Conservation (phyloP, 1,139 yeast species). For the Geotrichum carabidarum region DNA sequence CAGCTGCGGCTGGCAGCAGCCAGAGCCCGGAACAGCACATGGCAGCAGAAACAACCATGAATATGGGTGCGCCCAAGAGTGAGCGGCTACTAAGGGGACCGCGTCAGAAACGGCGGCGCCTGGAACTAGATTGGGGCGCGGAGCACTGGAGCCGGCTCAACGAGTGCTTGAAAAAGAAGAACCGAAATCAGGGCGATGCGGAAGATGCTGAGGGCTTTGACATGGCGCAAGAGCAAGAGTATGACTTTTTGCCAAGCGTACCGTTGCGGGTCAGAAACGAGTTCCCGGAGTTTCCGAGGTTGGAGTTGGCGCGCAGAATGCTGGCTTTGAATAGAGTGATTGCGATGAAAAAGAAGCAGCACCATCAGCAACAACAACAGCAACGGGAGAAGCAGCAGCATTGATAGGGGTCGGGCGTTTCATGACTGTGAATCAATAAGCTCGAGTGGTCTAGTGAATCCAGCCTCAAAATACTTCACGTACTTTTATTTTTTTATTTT, state of each 20-base stretch:
- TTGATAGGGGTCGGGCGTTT: not conserved
- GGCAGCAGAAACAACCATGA: not conserved
- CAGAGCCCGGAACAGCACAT: too few relatives aligned
- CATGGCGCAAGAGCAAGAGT: not conserved
- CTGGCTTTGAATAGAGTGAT: slow-evolving; percentile 6
- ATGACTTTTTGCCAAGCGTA: slow-evolving; percentile 1
- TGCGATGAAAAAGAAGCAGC: not conserved
- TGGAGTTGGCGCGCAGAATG: slow-evolving; percentile 14
- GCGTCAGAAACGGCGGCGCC: slow-evolving; percentile 2
- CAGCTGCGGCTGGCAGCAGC: too few relatives aligned
- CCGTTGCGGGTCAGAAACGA: slow-evolving; percentile 7
- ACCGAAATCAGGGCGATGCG: not conserved
- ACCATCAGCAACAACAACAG: not conserved
- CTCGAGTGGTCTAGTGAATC: not conserved
- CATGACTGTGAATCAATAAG: not conserved
- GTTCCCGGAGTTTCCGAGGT: slow-evolving; percentile 13
- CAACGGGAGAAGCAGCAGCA: not conserved
- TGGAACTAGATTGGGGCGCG: slow-evolving; percentile 6
- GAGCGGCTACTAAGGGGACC: not conserved
- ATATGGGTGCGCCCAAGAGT: not conserved
- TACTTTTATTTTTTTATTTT: not conserved
- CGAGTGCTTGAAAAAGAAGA: not conserved
- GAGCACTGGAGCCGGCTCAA: slow-evolving; percentile 10
- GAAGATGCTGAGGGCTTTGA: too few relatives aligned
- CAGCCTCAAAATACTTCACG: not conserved